phyloP scores from a whole-genome alignment of 495 filamentous ascomycete species.

The Viridothelium virens region DNA sequence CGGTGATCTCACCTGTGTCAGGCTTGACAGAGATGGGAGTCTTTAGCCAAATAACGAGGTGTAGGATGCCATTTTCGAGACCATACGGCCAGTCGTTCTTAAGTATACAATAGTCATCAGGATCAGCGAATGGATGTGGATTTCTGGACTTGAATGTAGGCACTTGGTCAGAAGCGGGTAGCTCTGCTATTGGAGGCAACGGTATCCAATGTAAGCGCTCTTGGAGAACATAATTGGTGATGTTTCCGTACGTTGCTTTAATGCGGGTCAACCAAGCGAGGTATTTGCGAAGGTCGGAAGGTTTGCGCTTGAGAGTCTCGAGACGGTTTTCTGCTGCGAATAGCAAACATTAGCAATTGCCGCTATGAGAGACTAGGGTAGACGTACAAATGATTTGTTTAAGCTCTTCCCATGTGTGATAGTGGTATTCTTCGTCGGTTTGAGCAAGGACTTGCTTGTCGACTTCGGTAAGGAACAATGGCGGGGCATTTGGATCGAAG shows the following conservation, averaged over 20 bases:
- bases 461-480: conserved; percentile 32
- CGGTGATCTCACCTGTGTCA: conserved; percentile 60
- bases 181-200: conserved; percentile 20
- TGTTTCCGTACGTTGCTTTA: conserved; percentile 64
- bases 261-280: conserved; percentile 66
- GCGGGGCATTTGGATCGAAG: conserved; percentile 41
- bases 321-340: conserved; percentile 60
- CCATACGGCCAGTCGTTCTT: conserved; percentile 93
- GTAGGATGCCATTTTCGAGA: conserved; percentile 57
- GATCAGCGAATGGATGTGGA: conserved; percentile 57
- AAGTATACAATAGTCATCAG: conserved; percentile 66
- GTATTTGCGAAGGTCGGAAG: conserved; percentile 77
- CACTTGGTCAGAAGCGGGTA: conserved; percentile 7
- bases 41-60: conserved; percentile 63
- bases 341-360: not conserved
- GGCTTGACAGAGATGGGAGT: conserved; percentile 49
- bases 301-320: conserved; percentile 66
- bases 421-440: conserved; percentile 31
- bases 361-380: conserved; percentile 13
- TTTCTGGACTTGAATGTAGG: conserved; percentile 47
- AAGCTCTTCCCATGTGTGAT: conserved; percentile 33
- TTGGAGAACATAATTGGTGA: conserved; percentile 66
- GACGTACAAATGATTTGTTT: conserved; percentile 41
- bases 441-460: conserved; percentile 31
- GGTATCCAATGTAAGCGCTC: conserved; percentile 65